A percentile compares a stretch with the other conserved stretches of the same genome.
phyloP scores from a whole-genome alignment of 2,329 filamentous ascomycete genomes.

The Dothidotthia symphoricarpi region DNA sequence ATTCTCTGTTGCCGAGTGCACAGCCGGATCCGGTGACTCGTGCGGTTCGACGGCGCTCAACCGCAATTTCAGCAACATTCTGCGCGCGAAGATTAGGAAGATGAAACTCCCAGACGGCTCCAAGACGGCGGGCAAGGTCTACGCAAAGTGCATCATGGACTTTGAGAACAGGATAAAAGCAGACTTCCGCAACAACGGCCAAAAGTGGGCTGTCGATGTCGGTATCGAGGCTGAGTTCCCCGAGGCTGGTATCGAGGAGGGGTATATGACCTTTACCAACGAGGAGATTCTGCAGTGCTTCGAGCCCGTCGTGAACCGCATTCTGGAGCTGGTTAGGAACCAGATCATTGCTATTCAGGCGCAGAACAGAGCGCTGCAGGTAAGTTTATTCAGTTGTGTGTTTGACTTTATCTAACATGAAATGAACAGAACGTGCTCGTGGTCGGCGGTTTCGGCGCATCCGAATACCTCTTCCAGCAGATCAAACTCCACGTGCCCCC shows the following conservation, averaged over 20 bases:
- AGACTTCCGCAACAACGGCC: conserved; percentile 97
- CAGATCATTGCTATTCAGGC: conserved; percentile 99
- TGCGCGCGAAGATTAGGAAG: conserved; percentile 96
- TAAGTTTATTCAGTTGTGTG: conserved; percentile 38
- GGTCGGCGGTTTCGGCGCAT: conserved; percentile 96
- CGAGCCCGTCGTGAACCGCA: conserved; percentile 95
- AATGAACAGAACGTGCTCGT: conserved; percentile 76
- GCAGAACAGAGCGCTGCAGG: conserved; percentile 86
- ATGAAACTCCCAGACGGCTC: conserved; percentile 98
- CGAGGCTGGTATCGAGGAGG: conserved; percentile 95
- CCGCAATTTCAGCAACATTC: conserved; percentile 96
- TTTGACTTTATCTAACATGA: not conserved
- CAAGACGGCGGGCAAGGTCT: conserved; percentile 95
- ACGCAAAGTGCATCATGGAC: conserved; percentile 99
- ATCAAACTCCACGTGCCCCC: conserved; percentile 98
- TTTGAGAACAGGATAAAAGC: conserved; percentile 99
- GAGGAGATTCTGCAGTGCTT: conserved; percentile 99
- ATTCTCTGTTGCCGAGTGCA: conserved; percentile 96
- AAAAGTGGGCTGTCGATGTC: conserved; percentile 98
- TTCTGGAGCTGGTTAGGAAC: conserved; percentile 91
- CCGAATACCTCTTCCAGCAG: conserved; percentile 98
- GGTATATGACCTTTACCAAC: conserved; percentile 99
- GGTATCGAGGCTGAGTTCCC: conserved; percentile 98
- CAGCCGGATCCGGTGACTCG: conserved; percentile 93
- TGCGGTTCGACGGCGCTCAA: conserved; percentile 98